Percentiles rank a stretch among this genome's conserved stretches.
Conservation (phyloP, 768 basidiomycete species). For the Boletus sp. region DNA sequence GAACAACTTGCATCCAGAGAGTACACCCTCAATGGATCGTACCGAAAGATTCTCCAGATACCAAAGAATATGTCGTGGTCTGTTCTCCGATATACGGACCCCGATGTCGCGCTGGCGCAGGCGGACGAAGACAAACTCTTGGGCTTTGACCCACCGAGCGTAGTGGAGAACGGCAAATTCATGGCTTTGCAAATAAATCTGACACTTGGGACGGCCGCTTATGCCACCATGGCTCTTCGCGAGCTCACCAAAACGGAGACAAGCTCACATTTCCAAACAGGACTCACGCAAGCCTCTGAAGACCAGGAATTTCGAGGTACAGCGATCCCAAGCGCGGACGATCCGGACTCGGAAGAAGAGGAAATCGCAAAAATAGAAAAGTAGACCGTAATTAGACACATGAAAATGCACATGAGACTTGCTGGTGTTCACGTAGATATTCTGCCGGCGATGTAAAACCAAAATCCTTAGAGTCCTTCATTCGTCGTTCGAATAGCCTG, state of each 20-base stretch:
- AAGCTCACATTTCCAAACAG: slow-evolving; percentile 86
- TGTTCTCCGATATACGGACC: slow-evolving; percentile 86
- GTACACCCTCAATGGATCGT: slow-evolving; percentile 89
- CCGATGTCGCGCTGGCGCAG: slow-evolving; percentile 87
- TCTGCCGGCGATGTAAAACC: not conserved
- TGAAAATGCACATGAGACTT: not conserved
- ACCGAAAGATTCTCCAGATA: slow-evolving; percentile 85
- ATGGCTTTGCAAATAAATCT: slow-evolving; percentile 84
- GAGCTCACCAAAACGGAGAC: slow-evolving; percentile 96
- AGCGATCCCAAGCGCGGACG: slow-evolving; percentile 25
- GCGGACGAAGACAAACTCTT: slow-evolving; percentile 94
- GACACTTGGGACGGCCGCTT: slow-evolving; percentile 86
- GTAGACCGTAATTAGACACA: not conserved
- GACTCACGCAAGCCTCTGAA: slow-evolving; percentile 71
- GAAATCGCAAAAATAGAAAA: slow-evolving; percentile 5
- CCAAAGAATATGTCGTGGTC: slow-evolving; percentile 83
- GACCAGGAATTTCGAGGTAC: slow-evolving; percentile 77
- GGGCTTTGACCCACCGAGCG: slow-evolving; percentile 68
- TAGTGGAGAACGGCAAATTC: slow-evolving; percentile 75
- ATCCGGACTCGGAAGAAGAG: slow-evolving; percentile 17
- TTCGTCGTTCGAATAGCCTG: too few species aligned
- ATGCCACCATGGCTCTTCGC: slow-evolving; percentile 97
- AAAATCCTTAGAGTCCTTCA: not conserved
- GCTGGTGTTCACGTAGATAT: not conserved
- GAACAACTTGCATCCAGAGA: slow-evolving; percentile 52